Conservation (phyloP, 805 yeast genomes). For the Barnettozyma vustinii region DNA sequence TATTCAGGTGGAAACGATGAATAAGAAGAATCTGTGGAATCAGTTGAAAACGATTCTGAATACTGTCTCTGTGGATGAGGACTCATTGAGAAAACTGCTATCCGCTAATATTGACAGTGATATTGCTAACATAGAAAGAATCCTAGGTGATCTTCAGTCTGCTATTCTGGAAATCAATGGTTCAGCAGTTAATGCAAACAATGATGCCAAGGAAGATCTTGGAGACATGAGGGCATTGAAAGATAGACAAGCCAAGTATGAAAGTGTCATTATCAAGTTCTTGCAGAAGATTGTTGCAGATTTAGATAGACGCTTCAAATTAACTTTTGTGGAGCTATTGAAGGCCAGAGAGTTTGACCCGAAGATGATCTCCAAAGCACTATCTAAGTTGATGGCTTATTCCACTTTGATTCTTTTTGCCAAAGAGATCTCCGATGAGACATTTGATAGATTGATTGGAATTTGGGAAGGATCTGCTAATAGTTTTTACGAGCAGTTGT, state of each 20-base stretch:
- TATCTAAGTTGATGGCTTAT: slow-evolving; percentile 38
- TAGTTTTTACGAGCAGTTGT: slow-evolving; percentile 30
- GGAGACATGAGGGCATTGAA: slow-evolving; percentile 67
- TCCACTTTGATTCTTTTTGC: slow-evolving; percentile 51
- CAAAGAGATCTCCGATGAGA: slow-evolving; percentile 46
- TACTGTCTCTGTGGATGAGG: slow-evolving; percentile 62
- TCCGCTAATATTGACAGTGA: slow-evolving; percentile 45
- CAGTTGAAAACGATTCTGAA: slow-evolving; percentile 64
- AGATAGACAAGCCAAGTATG: slow-evolving; percentile 60
- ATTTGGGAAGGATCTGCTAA: slow-evolving; percentile 34
- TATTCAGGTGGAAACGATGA: slow-evolving; percentile 74
- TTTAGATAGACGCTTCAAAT: slow-evolving; percentile 38
- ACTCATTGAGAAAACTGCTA: slow-evolving; percentile 43
- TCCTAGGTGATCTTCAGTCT: slow-evolving; percentile 49
- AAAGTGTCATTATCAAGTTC: slow-evolving; percentile 47
- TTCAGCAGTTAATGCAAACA: slow-evolving; percentile 11
- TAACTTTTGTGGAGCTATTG: slow-evolving; percentile 29
- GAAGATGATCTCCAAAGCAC: slow-evolving; percentile 12
- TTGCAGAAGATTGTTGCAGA: slow-evolving; percentile 39
- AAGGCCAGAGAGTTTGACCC: slow-evolving; percentile 25
- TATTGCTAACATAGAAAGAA: slow-evolving; percentile 46
- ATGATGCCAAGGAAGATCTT: slow-evolving; percentile 33
- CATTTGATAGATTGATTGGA: slow-evolving; percentile 39
- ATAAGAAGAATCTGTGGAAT: slow-evolving; percentile 68
- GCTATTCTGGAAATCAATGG: slow-evolving; percentile 64